Percentiles rank a stretch among this genome's conserved stretches.
These are phyloP conservation scores for Agroathelia rolfsii DNA, from an alignment of 1,284 basidiomycete species.

Conservation along the genomic window DNA sequence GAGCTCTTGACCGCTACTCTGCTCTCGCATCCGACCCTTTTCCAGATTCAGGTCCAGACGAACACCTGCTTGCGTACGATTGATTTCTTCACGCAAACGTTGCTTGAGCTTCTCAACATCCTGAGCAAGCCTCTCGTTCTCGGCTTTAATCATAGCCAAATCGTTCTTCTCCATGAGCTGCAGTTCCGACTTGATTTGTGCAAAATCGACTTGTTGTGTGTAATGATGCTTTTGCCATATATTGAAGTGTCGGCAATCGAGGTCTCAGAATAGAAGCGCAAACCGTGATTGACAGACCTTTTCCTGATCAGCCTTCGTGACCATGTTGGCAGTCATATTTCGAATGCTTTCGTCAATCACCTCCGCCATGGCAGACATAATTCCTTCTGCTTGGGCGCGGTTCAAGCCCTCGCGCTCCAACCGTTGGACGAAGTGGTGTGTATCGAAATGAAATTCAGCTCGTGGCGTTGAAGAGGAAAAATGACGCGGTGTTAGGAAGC, in stretches of 20 bases:
- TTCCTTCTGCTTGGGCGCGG: constrained; percentile 83
- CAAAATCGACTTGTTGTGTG: constrained; percentile 96
- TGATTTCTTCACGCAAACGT: constrained; percentile 85
- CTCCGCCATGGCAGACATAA: constrained; percentile 90
- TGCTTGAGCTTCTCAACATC: constrained; percentile 98
- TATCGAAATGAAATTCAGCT: constrained; percentile 78
- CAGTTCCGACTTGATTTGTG: constrained; percentile 92
- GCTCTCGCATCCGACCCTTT: constrained; percentile 93
- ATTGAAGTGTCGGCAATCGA: constrained; percentile 1
- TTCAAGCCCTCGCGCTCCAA: constrained; percentile 83
- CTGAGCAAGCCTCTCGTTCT: constrained; percentile 84
- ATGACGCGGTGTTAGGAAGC: too few species aligned
- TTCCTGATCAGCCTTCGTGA: constrained; percentile 89
- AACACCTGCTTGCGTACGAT: constrained; percentile 89
- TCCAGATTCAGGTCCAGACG: constrained; percentile 93
- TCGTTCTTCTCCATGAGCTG: constrained; percentile 98
- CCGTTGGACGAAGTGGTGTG: constrained; percentile 86
- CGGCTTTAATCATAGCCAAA: constrained; percentile 88
- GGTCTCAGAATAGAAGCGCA: constrained; percentile 1
- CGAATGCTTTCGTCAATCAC: constrained; percentile 92
- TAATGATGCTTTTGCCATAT: constrained; percentile 64
- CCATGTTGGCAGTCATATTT: constrained; percentile 91
- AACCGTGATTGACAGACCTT: constrained; percentile 47
- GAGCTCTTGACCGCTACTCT: constrained; percentile 85
- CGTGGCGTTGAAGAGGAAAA: constrained; percentile 12